These are phyloP conservation scores for Phytophthora foliorum DNA, from an alignment of 352 stramenopile genomes.

Conservation along the genomic window DNA sequence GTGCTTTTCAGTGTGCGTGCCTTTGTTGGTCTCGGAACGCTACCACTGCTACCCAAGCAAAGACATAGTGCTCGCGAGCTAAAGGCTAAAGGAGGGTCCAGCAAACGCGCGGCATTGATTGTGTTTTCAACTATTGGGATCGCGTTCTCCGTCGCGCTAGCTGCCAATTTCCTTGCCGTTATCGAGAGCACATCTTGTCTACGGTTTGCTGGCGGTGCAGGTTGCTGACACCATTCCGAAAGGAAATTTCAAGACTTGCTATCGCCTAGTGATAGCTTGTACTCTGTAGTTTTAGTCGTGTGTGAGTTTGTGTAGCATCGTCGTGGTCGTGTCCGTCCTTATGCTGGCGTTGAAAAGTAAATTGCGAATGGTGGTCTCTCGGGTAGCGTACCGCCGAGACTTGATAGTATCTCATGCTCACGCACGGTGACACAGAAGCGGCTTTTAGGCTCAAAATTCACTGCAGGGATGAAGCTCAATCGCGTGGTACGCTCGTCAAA, in stretches of 20 bases:
- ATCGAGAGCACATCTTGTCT: slow-evolving; percentile 66
- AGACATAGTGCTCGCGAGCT: slow-evolving; percentile 57
- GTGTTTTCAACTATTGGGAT: slow-evolving; percentile 53
- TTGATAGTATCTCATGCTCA: slow-evolving; percentile 40
- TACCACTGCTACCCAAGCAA: slow-evolving; percentile 68
- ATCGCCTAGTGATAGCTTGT: neutral
- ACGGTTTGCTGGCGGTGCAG: slow-evolving; percentile 63
- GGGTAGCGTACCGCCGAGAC: slow-evolving; percentile 33
- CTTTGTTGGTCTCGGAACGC: slow-evolving; percentile 48
- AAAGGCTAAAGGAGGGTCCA: slow-evolving; percentile 57
- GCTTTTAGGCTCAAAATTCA: slow-evolving; percentile 38
- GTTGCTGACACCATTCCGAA: slow-evolving; percentile 46
- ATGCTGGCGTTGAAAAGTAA: slow-evolving; percentile 39
- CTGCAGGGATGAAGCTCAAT: slow-evolving; percentile 32
- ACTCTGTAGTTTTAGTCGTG: neutral
- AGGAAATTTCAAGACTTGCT: neutral
- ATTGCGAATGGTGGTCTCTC: slow-evolving; percentile 27
- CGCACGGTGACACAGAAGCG: slow-evolving; percentile 32
- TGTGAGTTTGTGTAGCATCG: neutral
- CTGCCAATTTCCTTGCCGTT: slow-evolving; percentile 70
- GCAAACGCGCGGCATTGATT: slow-evolving; percentile 43
- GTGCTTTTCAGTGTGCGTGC: slow-evolving; percentile 67
- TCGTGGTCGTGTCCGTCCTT: slow-evolving; percentile 1
- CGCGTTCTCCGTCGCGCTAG: slow-evolving; percentile 59
- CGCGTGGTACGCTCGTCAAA: slow-evolving; percentile 24